Base-by-base conservation (phyloP, 1,284 basidiomycete species). In the Puccinia novopanici region DNA sequence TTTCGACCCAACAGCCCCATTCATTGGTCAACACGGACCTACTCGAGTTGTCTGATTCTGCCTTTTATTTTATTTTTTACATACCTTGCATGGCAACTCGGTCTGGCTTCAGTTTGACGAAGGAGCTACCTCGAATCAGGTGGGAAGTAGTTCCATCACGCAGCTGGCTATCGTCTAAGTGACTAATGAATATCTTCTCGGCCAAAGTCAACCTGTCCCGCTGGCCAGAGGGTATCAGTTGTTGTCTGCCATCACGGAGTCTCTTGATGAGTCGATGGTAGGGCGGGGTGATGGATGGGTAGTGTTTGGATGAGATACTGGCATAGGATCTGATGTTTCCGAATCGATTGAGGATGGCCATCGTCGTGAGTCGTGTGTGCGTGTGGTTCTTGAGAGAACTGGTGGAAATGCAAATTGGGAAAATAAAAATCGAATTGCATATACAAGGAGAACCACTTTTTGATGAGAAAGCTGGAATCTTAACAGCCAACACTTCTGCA, bases 151-250 rank as follows among this genome's bases (percentile, higher is more conserved):
- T n/a, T 37, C 71, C 71, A 57, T 73, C 71, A 24, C n/a, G n/a
- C n/a, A 73, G 40, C 6, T 73, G 71, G 52, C 71, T 73, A 45
- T 57, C n/a, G 83, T 90, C 87, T 76, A 99, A 87, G 87, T 99
- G 97, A 84, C 94, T 92, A 87, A 98, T 99, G 65, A 99, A 89
- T 72, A 99, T 97, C 89, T 99, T 99, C 87, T 99, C 97, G 37
- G 96, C 92, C 22, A 99, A 89, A n/a, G 95, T 95, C 81, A 99
- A 88, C n/a, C 67, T 52, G 13, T 55, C 24, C n/a, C 92, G 79
- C 91, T 73, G 77, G 4, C 86, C 82, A 89, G 88, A 83, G 34
- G 83, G 82, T 75, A 98, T 88, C 73, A 93, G 87, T 73, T 88
- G 86, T 80, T 92, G 91, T 77, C 95, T 93, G 75, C 87, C 87